A percentile compares a stretch with the other conserved stretches of the same genome.
Conservation (phyloP, 495 filamentous ascomycete genomes). For the Neurospora intermedia region DNA sequence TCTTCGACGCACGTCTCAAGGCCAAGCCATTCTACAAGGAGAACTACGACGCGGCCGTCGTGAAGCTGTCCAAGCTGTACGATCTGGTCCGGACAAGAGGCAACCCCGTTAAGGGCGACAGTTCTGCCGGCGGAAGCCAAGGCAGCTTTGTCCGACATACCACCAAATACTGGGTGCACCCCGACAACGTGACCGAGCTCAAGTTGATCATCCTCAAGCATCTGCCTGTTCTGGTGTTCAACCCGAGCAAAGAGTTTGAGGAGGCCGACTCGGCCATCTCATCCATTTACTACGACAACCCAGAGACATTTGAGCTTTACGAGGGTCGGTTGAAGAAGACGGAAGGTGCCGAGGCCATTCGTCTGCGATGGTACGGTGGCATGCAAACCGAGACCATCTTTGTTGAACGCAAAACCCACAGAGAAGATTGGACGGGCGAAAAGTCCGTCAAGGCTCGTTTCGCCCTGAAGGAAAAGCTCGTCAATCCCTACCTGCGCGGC, state of each 20-base stretch:
- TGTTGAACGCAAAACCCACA: conserved; percentile 94
- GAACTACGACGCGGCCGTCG: conserved; percentile 93
- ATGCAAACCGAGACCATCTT: conserved; percentile 94
- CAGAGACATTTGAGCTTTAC: conserved; percentile 87
- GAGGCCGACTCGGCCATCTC: conserved; percentile 83
- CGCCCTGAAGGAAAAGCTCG: conserved; percentile 88
- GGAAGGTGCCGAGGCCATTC: conserved; percentile 93
- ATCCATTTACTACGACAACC: conserved; percentile 96
- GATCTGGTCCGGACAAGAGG: conserved; percentile 88
- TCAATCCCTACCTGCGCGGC: conserved; percentile 80
- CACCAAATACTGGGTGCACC: conserved; percentile 99
- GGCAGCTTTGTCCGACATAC: conserved; percentile 96
- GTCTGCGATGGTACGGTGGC: conserved; percentile 92
- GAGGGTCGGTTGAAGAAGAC: conserved; percentile 91
- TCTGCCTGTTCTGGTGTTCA: conserved; percentile 94
- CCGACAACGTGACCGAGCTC: conserved; percentile 95
- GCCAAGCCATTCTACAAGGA: conserved; percentile 97
- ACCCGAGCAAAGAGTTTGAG: conserved; percentile 93
- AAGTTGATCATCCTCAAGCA: conserved; percentile 98
- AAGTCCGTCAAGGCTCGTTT: conserved; percentile 98
- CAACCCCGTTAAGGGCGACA: conserved; percentile 84
- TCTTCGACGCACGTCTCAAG: conserved; percentile 86
- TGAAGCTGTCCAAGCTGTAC: conserved; percentile 92
- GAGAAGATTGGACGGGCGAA: conserved; percentile 98
- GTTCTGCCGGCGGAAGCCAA: conserved; percentile 79